Evolutionary conservation across 495 filamentous ascomycete species (phyloP), one percentile per base, ranked within the genome.

Genomic region (Xylaria flabelliformis): DNA sequence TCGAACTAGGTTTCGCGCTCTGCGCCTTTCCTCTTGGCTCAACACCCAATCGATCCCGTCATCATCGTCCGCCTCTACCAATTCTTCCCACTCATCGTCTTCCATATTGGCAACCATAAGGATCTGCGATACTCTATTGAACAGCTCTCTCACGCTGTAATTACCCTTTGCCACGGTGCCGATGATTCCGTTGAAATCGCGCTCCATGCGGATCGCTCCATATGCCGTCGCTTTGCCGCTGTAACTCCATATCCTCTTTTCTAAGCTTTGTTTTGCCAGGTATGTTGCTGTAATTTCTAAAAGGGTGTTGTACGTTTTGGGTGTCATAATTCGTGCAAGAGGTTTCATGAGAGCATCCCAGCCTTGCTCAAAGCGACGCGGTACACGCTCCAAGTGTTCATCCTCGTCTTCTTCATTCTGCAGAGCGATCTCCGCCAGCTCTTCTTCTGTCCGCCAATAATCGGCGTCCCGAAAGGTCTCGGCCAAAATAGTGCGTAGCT

Each of bases 71-170:
- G 75, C 80, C 4, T 72, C 74, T 4, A 70, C 76, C 51, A 86
- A 69, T 80, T 95, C 95, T 63, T 94, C 93, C 93, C 95, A 97
- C 81, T 99, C 97, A 69, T 99, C 96, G 21, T 97, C 94, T 79
- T 99, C 96, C 94, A 98, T 97, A 72, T 95, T 95, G 77, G 97
- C 93, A 5, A 97, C 88, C 82, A 97, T 87, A 61, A 91, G 89
- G 72, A 98, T 92, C 86, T 99, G 95, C 73, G 88, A 85, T 69
- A 93, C 93, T 72, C 89, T 89, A 64, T 86, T 87, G 84, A 99
- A 98, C 17, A 88, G 77, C 77, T 97, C 95, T 15, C 95, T 83
- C 58, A 97, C 87, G 2, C 88, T 88, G 80, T 97, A 99, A 75
- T 89, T 88, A 0, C 93, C 92, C 70, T 88, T 89, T 9, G 93